Conservation (phyloP, 371 early-diverging fungal species). For the Lichtheimia ornata region DNA sequence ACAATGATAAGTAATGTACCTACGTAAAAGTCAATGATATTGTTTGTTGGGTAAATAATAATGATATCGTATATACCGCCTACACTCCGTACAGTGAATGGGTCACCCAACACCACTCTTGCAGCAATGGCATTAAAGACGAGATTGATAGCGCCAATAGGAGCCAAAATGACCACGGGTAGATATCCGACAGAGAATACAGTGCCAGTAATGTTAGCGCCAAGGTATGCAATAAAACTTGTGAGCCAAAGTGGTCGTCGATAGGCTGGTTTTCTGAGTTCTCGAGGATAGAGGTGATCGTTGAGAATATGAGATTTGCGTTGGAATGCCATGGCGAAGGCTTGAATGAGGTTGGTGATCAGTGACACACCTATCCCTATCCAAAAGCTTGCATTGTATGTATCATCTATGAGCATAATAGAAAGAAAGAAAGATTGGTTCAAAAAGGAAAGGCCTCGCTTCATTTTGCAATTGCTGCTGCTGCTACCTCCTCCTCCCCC, state of each 20-base stretch:
- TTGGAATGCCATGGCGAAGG: slow-evolving; percentile 75
- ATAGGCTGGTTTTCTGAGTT: slow-evolving; percentile 51
- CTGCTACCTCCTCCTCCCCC: too few species aligned
- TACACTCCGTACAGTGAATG: slow-evolving; percentile 61
- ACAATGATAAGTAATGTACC: slow-evolving; percentile 74
- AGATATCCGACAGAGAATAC: slow-evolving; percentile 77
- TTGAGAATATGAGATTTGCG: slow-evolving; percentile 68
- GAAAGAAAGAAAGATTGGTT: not conserved
- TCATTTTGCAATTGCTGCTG: not conserved
- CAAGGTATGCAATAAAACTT: slow-evolving; percentile 64
- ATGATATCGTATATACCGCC: slow-evolving; percentile 39
- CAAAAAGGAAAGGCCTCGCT: not conserved
- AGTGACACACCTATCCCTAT: slow-evolving; percentile 45
- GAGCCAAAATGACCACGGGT: slow-evolving; percentile 84
- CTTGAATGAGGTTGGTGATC: slow-evolving; percentile 43
- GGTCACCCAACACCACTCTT: slow-evolving; percentile 63
- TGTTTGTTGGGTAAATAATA: not conserved
- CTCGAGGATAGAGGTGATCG: slow-evolving; percentile 55
- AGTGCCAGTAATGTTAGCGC: slow-evolving; percentile 73
- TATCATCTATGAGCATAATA: not conserved
- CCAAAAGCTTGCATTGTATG: slow-evolving; percentile 28
- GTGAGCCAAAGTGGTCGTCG: slow-evolving; percentile 40
- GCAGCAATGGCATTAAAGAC: slow-evolving; percentile 83
- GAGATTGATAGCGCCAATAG: slow-evolving; percentile 76
- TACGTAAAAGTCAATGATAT: slow-evolving; percentile 13